Conservation (phyloP, 345 rosid species). For the Citrus hindsii region DNA sequence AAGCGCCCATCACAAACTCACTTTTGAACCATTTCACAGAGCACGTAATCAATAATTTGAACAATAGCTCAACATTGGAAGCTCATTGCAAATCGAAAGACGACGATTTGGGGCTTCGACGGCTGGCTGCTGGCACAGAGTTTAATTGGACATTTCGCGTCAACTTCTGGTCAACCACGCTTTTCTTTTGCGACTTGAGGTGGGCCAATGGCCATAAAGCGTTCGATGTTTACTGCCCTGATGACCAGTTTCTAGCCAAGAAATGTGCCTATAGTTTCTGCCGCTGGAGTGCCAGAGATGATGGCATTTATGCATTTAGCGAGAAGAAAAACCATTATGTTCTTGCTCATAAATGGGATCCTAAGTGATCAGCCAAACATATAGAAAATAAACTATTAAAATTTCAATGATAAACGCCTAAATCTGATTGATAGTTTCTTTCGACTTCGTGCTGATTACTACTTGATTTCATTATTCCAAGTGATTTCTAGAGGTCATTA, state of each 20-base stretch:
- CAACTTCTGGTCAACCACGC: neutral
- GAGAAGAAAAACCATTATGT: neutral
- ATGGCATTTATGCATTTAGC: neutral
- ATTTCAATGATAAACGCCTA: too few relatives aligned
- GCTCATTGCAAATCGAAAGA: conserved; percentile 18
- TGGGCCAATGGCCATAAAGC: neutral
- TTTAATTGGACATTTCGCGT: neutral
- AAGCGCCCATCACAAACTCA: neutral
- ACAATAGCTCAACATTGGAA: neutral
- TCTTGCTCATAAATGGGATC: neutral
- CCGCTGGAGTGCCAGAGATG: neutral
- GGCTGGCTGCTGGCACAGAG: neutral
- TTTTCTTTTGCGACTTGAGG: neutral
- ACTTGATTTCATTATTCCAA: too few relatives aligned
- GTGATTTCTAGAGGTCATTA: too few relatives aligned
- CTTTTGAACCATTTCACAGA: neutral
- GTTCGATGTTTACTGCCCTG: neutral
- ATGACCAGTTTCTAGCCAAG: neutral
- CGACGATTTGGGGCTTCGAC: conserved; percentile 11
- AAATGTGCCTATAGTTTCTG: neutral
- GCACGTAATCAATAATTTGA: conserved; percentile 5
- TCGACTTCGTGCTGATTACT: too few relatives aligned
- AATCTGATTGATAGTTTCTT: too few relatives aligned
- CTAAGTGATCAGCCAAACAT: neutral
- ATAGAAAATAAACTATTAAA: too few relatives aligned